Conservation (phyloP, 2,329 filamentous ascomycete genomes). For the Pseudogymnoascus sp. region DNA sequence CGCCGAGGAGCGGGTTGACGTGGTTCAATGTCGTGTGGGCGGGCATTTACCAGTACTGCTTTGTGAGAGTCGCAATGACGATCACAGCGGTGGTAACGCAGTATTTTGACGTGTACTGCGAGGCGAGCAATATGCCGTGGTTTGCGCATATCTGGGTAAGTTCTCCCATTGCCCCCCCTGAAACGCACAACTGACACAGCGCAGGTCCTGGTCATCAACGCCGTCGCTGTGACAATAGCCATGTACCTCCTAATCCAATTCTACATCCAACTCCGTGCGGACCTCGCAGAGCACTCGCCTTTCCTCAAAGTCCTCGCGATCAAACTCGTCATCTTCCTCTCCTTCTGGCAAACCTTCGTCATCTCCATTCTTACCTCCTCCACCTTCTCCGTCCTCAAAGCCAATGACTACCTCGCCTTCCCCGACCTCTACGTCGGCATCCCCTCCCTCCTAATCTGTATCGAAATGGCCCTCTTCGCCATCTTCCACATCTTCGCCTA, state of each 20-base stretch:
- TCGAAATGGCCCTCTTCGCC: slow-evolving; percentile 79
- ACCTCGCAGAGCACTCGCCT: slow-evolving; percentile 60
- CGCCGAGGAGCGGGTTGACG: slow-evolving; percentile 71
- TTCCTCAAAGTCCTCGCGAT: slow-evolving; percentile 79
- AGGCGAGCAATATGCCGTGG: slow-evolving; percentile 65
- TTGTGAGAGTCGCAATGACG: slow-evolving; percentile 72
- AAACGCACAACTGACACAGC: background rate
- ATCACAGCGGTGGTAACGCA: slow-evolving; percentile 68
- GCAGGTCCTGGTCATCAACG: slow-evolving; percentile 60
- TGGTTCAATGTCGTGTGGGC: slow-evolving; percentile 88
- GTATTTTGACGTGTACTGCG: slow-evolving; percentile 63
- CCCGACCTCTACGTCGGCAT: slow-evolving; percentile 76
- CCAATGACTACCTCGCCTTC: slow-evolving; percentile 54
- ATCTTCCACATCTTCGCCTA: slow-evolving; percentile 77
- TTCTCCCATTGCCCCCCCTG: background rate
- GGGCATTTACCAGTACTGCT: slow-evolving; percentile 78
- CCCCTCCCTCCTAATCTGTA: slow-evolving; percentile 65
- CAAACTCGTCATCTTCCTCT: slow-evolving; percentile 85
- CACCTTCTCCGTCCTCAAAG: slow-evolving; percentile 48
- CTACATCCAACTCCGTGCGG: slow-evolving; percentile 65
- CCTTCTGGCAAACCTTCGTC: slow-evolving; percentile 70
- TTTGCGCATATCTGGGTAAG: slow-evolving; percentile 80
- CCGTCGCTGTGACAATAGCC: slow-evolving; percentile 64
- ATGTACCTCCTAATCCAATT: slow-evolving; percentile 89
- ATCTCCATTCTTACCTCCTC: slow-evolving; percentile 51